phyloP scores from a whole-genome alignment of 164 flowering plant species.

The Stephania yunnanensis region DNA sequence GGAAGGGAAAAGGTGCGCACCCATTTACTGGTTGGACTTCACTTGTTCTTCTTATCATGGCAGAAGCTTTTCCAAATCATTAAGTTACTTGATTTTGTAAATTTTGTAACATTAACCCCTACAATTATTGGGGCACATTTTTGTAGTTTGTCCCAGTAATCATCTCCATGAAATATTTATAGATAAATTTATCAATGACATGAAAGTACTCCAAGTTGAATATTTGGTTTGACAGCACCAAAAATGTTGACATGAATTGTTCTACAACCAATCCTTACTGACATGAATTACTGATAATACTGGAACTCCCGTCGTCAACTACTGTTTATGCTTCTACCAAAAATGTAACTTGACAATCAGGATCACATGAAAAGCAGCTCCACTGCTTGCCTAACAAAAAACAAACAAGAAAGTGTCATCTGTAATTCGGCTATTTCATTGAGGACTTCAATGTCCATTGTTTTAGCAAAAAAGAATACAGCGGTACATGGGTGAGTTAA shows the following conservation, averaged over 20 bases:
- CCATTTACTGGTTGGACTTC: slow-evolving; percentile 95
- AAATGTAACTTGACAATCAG: no score
- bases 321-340: no score
- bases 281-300: no score
- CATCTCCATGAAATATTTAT: not conserved
- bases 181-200: no score
- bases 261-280: not conserved
- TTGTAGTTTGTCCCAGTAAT: not conserved
- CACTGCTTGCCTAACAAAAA: not conserved
- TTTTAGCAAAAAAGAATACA: not conserved
- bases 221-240: no score
- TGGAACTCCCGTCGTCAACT: no score
- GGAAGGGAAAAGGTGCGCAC: slow-evolving; percentile 83
- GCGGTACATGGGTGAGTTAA: not conserved
- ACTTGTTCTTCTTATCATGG: slow-evolving; percentile 75
- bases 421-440: not conserved
- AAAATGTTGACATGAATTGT: no score
- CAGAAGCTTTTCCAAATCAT: slow-evolving; percentile 44
- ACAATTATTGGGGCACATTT: not conserved
- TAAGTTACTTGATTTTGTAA: not conserved
- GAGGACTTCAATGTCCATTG: not conserved
- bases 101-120: not conserved
- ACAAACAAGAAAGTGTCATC: not conserved
- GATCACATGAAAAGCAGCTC: not conserved
- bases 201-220: no score